A percentile compares a stretch with the other conserved stretches of the same genome.
These are phyloP conservation scores for Perkinsus marinus DNA, from an alignment of 169 alveolate species.

Conservation along the genomic window DNA sequence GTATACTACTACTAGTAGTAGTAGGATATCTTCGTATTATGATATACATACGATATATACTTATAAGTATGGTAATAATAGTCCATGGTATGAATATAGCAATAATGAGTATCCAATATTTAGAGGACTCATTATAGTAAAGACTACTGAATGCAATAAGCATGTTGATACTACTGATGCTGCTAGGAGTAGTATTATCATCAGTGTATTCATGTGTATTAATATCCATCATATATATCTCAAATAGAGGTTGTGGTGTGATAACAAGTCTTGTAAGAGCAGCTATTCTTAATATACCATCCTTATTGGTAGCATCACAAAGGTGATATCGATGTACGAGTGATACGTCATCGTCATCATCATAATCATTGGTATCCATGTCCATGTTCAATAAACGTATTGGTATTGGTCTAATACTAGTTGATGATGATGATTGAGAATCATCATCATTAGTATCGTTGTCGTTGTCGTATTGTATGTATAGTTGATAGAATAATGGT, in stretches of 20 bases:
- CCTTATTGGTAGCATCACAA: not conserved
- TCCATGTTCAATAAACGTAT: not conserved
- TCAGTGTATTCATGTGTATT: not conserved
- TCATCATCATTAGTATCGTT: not conserved
- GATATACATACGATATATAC: not conserved
- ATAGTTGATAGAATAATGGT: not conserved
- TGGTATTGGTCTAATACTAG: not conserved
- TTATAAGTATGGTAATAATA: not conserved
- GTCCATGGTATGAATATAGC: not conserved
- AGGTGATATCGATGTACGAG: not conserved
- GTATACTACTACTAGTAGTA: not conserved
- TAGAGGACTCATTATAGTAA: not conserved
- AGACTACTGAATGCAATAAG: not conserved
- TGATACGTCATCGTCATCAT: not conserved
- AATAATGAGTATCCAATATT: not conserved
- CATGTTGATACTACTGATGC: not conserved
- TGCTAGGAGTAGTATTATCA: not conserved
- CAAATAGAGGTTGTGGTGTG: not conserved
- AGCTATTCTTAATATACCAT: not conserved
- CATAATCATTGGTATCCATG: not conserved
- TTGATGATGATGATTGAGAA: not conserved
- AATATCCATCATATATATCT: not conserved
- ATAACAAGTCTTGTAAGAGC: not conserved
- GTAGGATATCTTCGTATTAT: not conserved
- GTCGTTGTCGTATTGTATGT: not conserved